Conservation (phyloP, 2,329 filamentous ascomycete genomes). For the Xylaria sp. region DNA sequence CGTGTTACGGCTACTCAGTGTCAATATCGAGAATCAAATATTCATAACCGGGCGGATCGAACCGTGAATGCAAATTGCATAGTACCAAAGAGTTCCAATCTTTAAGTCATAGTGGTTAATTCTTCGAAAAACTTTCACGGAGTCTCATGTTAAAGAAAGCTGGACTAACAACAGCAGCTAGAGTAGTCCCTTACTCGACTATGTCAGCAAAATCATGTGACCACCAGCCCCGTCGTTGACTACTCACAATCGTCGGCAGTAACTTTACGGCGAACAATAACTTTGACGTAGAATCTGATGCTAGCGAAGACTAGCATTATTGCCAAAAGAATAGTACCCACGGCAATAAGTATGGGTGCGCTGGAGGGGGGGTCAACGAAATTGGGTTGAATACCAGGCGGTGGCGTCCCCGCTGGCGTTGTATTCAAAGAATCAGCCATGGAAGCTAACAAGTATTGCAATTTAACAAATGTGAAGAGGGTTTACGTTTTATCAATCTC, state of each 20-base stretch:
- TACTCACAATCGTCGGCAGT: conserved; percentile 1
- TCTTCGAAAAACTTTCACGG: too few relatives aligned
- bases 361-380: background rate
- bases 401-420: background rate
- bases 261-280: background rate
- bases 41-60: background rate
- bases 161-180: background rate
- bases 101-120: background rate
- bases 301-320: conserved; percentile 1
- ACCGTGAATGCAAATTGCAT: background rate
- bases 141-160: too few relatives aligned
- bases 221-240: too few relatives aligned
- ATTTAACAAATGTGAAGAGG: too few relatives aligned
- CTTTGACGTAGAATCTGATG: background rate
- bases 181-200: background rate
- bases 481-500: too few relatives aligned
- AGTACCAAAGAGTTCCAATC: conserved; percentile 1
- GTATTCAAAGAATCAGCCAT: background rate
- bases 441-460: background rate
- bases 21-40: background rate
- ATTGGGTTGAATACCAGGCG: background rate
- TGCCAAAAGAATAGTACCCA: background rate
- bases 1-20: background rate
- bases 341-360: background rate
- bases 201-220: too few relatives aligned